Percentiles rank a stretch among this genome's conserved stretches.
Conservation (phyloP, 2,329 filamentous ascomycete species). For the Periconia sp. region DNA sequence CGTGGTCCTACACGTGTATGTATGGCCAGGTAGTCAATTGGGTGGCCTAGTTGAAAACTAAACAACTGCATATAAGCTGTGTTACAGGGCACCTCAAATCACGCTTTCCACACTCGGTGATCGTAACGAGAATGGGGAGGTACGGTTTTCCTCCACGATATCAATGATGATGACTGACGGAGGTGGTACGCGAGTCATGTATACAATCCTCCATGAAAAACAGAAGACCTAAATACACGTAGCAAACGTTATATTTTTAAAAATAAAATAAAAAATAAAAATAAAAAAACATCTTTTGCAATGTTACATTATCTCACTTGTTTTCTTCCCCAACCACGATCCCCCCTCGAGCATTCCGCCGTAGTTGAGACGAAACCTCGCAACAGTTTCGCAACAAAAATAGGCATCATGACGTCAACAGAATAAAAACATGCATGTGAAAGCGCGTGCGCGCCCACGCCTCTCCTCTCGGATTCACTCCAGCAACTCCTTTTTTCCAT, state of each 20-base stretch:
- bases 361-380: not conserved
- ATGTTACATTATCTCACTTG: not conserved
- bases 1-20: too few relatives aligned
- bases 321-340: not conserved
- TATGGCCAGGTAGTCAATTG: too few relatives aligned
- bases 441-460: not conserved
- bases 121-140: too few relatives aligned
- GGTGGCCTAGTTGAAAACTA: too few relatives aligned
- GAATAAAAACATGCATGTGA: not conserved
- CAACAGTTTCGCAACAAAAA: not conserved
- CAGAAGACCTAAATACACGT: too few relatives aligned
- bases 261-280: too few relatives aligned
- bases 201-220: not conserved
- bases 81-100: too few relatives aligned
- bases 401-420: not conserved
- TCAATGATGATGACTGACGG: not conserved
- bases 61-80: too few relatives aligned
- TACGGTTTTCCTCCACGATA: too few relatives aligned
- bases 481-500: not conserved
- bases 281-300: not conserved
- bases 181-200: not conserved
- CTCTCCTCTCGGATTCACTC: not conserved
- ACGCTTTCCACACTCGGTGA: too few relatives aligned
- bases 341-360: too few relatives aligned
- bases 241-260: too few relatives aligned